Evolutionary conservation across 1,139 yeast genomes (phyloP).

Genomic region (Taphrina flavorubra): DNA sequence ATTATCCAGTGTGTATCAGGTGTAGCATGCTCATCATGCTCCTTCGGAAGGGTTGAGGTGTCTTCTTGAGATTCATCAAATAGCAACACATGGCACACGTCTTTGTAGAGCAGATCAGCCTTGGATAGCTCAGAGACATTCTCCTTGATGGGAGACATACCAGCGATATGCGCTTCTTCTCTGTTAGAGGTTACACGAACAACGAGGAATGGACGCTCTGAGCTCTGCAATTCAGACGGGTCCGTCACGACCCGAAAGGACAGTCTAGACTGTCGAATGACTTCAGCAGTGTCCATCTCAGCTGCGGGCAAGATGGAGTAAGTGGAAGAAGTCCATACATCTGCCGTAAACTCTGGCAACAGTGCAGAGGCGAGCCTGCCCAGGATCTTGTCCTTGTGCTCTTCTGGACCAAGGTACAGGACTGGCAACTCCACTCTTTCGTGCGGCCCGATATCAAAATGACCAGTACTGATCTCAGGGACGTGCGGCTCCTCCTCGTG

Average conservation of each 20-base stretch:
- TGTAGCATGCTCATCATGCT: neutral
- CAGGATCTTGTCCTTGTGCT: slow-evolving; percentile 1
- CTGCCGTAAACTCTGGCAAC: neutral
- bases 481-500: neutral
- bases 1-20: neutral
- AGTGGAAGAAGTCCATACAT: slow-evolving; percentile 23
- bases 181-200: neutral
- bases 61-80: neutral
- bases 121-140: neutral
- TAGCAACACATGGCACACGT: neutral
- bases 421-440: slow-evolving; percentile 4
- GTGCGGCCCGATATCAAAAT: slow-evolving; percentile 3
- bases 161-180: neutral
- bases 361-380: neutral
- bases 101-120: neutral
- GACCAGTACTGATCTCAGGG: neutral
- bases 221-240: neutral
- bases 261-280: neutral
- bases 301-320: slow-evolving; percentile 4
- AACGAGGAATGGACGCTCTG: slow-evolving; percentile 4
- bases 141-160: neutral
- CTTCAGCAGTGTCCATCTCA: neutral
- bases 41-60: neutral
- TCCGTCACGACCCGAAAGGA: neutral
- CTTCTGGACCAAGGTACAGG: slow-evolving; percentile 8